Evolutionary conservation across 2,329 filamentous ascomycete genomes (phyloP), one percentile per base, ranked within the genome.

Genomic region (Seiridium unicorne): DNA sequence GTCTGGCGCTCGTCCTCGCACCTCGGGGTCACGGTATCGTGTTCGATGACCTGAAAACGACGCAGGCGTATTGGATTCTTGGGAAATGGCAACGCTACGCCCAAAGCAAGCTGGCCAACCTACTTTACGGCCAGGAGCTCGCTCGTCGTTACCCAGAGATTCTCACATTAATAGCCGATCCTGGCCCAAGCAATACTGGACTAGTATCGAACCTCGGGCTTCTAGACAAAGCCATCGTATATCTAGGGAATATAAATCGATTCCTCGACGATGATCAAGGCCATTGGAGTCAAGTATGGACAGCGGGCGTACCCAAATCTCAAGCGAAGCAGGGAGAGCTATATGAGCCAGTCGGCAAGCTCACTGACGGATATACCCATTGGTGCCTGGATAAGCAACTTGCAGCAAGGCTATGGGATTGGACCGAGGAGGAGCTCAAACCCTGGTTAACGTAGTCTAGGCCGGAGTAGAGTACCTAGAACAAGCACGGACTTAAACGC

Each of bases 101-200:
- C 0, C 77, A 81, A 62, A 53, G 49, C 49, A 53, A 53, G 32
- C 49, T 53, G 32, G 81, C 81, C 0, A 78, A 81, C 60, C 63
- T 82, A 3, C 68, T 81, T 1, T 80, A 76, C 64, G 71, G 76
- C 2, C 66, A 68, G 5, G 73, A 77, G 53, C 65, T 83, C 3
- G 73, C 77, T 1, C 62, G 67, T 36, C 72, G 69, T 9, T 74
- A 80, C 54, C 72, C 76, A 0, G 60, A 65, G 5, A 70, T 81
- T 18, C 71, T 68, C 1, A 65, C 68, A 5, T 69, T 78, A 2
- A 64, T 73, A 0, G 60, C 81, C 1, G 74, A 79, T 59, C 79
- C 79, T 0, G 79, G 78, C 1, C 66, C 75, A 3, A 74, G 79
- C 36, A 62, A 65, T 2, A 81, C 77, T 0, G 68, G 66, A 2